These are phyloP conservation scores for Diversispora epigaea DNA, from an alignment of 192 early-diverging fungal species.

Conservation along the genomic window DNA sequence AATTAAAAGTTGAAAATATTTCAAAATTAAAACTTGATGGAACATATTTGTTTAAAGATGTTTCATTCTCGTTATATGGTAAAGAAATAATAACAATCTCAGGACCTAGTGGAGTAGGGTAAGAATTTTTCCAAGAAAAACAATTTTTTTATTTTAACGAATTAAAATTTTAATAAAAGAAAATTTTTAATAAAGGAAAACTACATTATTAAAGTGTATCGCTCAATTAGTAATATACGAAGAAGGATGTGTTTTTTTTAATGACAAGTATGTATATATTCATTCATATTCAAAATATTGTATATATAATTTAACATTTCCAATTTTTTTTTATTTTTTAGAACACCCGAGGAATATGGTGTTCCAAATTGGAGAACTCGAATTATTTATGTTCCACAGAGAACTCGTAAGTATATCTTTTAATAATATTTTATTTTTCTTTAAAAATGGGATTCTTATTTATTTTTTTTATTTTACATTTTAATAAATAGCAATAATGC, in stretches of 20 bases:
- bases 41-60: constrained; percentile 56
- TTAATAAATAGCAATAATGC: constrained; percentile 49
- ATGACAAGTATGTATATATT: constrained; percentile 44
- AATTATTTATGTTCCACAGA: constrained; percentile 86
- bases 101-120: constrained; percentile 74
- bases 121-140: background rate
- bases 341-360: constrained; percentile 52
- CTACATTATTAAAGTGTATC: constrained; percentile 81
- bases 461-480: background rate
- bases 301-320: background rate
- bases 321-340: constrained; percentile 5
- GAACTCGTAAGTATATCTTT: constrained; percentile 42
- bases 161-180: constrained; percentile 1
- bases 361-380: constrained; percentile 73
- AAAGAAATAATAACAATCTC: constrained; percentile 60
- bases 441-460: no score
- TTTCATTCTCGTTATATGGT: constrained; percentile 51
- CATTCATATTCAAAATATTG: background rate
- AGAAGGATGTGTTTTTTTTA: constrained; percentile 53
- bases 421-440: background rate
- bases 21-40: constrained; percentile 47
- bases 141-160: background rate
- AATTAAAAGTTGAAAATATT: constrained; percentile 39
- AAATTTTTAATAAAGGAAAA: constrained; percentile 56
- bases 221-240: constrained; percentile 70